These are phyloP conservation scores for Fusarium sp. DNA, from an alignment of 2,329 filamentous ascomycete species.

Conservation along the genomic window DNA sequence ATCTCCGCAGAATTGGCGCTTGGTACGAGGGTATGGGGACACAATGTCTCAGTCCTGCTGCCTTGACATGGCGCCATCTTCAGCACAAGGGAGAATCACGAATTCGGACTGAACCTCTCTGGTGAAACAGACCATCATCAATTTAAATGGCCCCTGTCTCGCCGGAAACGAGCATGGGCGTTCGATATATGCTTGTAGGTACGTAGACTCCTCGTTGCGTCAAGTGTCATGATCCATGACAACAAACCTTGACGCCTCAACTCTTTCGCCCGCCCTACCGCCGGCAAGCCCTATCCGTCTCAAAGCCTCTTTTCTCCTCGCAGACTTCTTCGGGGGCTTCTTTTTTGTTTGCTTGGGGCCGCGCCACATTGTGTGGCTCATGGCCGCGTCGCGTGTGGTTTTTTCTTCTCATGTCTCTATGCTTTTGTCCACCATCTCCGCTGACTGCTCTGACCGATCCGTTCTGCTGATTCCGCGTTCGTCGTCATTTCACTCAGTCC, in stretches of 20 bases:
- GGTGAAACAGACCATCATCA: conserved; percentile 18
- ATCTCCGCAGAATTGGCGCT: background rate
- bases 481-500: conserved; percentile 1
- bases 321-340: background rate
- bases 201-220: conserved; percentile 7
- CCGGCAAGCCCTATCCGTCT: conserved; percentile 5
- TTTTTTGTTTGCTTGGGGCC: background rate
- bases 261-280: conserved; percentile 1
- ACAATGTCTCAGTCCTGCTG: background rate
- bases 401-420: conserved; percentile 13
- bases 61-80: background rate
- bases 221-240: conserved; percentile 13
- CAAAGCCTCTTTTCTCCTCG: background rate
- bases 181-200: conserved; percentile 8
- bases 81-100: background rate
- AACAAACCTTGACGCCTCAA: conserved; percentile 31
- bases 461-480: conserved; percentile 3
- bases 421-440: conserved; percentile 23
- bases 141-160: conserved; percentile 20
- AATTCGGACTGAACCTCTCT: background rate
- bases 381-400: background rate
- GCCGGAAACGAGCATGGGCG: conserved; percentile 11
- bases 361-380: conserved; percentile 1
- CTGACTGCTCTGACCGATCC: background rate
- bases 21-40: background rate